Conservation (phyloP, 2,329 filamentous ascomycete species). For the Aspergillus niger region DNA sequence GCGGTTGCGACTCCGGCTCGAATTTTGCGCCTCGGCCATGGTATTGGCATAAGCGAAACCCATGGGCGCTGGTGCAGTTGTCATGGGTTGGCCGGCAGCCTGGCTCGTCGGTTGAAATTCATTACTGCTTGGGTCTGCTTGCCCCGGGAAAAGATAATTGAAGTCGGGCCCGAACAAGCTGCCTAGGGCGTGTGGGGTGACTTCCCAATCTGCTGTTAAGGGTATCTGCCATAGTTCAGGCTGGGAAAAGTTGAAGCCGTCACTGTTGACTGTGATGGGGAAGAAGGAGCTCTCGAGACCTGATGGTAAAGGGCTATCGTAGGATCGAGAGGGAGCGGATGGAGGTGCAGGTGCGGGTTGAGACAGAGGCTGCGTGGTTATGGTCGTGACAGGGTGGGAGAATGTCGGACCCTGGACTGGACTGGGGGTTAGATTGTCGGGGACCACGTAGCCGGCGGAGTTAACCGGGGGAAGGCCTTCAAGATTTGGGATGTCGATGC, state of each 20-base stretch:
- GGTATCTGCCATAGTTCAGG: slow-evolving; percentile 84
- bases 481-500: slow-evolving; percentile 28
- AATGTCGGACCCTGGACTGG: neutral
- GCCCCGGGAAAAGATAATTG: slow-evolving; percentile 7
- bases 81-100: neutral
- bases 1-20: neutral
- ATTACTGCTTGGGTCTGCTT: neutral
- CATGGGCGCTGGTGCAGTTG: neutral
- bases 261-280: slow-evolving; percentile 9
- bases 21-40: neutral
- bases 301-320: neutral
- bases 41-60: neutral
- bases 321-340: neutral
- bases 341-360: neutral
- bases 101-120: neutral
- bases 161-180: slow-evolving; percentile 24
- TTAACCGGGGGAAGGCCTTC: slow-evolving; percentile 36
- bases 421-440: slow-evolving; percentile 23
- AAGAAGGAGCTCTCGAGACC: neutral
- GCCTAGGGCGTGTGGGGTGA: slow-evolving; percentile 29
- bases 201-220: slow-evolving; percentile 84
- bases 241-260: slow-evolving; percentile 20
- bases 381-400: neutral
- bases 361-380: slow-evolving; percentile 3
- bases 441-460: slow-evolving; percentile 37